Evolutionary conservation across 129 eudicot genomes (phyloP).

Genomic region (Ambrosia artemisiifolia): DNA sequence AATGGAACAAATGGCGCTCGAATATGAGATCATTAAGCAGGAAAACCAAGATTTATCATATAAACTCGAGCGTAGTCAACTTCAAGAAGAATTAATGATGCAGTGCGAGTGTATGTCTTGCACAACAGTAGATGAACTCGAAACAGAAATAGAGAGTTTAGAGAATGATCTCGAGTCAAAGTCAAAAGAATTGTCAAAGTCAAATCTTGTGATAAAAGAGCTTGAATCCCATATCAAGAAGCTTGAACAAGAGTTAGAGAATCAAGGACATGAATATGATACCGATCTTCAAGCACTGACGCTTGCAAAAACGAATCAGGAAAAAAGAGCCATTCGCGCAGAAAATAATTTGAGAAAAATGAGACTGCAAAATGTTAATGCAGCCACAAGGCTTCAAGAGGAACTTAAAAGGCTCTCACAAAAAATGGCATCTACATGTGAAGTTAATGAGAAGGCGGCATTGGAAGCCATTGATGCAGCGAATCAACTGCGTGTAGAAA

Average conservation of each 20-base stretch:
- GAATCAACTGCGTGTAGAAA: constrained; percentile 54
- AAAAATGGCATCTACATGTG: constrained; percentile 69
- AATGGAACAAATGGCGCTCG: constrained; percentile 91
- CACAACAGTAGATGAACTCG: constrained; percentile 46
- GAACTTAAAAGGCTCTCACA: constrained; percentile 69
- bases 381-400: constrained; percentile 76
- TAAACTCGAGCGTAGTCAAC: constrained; percentile 62
- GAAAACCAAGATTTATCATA: constrained; percentile 71
- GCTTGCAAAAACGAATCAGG: constrained; percentile 63
- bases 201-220: constrained; percentile 34
- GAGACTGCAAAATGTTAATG: constrained; percentile 63
- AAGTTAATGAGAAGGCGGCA: constrained; percentile 68
- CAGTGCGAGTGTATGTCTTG: constrained; percentile 68
- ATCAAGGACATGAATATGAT: constrained; percentile 58
- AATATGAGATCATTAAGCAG: constrained; percentile 87
- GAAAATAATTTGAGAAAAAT: constrained; percentile 64
- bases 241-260: constrained; percentile 68
- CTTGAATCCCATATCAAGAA: constrained; percentile 54
- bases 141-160: constrained; percentile 44
- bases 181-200: constrained; percentile 43
- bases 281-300: constrained; percentile 55
- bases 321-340: constrained; percentile 65
- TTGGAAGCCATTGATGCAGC: constrained; percentile 61
- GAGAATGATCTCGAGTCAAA: constrained; percentile 39
- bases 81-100: constrained; percentile 69